phyloP scores from a whole-genome alignment of 108 stramenopile species.

The Cyclotella distinguenda region DNA sequence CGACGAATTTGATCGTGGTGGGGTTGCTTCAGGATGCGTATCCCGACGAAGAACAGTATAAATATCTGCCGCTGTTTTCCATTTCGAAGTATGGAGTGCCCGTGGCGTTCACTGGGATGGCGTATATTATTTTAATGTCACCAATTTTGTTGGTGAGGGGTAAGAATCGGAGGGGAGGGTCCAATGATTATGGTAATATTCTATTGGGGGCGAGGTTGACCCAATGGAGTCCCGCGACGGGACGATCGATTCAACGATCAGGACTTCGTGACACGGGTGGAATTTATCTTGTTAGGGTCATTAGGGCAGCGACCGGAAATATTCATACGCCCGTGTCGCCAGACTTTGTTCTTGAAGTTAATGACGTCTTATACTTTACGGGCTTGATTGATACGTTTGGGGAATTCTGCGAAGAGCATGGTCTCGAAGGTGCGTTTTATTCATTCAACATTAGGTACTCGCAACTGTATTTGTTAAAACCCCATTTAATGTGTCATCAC shows the following conservation, averaged over 20 bases:
- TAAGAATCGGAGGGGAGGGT: too few relatives aligned
- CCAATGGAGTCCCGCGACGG: conserved; percentile 77
- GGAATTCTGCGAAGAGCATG: conserved; percentile 80
- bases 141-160: conserved; percentile 51
- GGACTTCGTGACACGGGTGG: conserved; percentile 81
- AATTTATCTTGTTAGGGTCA: conserved; percentile 80
- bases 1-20: conserved; percentile 83
- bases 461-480: too few relatives aligned
- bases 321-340: conserved; percentile 83
- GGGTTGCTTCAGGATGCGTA: conserved; percentile 61
- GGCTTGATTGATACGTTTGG: conserved; percentile 80
- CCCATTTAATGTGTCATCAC: too few relatives aligned
- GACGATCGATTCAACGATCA: conserved; percentile 69
- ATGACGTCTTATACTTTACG: conserved; percentile 87
- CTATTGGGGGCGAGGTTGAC: conserved; percentile 73
- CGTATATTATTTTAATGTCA: conserved; percentile 58
- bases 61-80: conserved; percentile 68
- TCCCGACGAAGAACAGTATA: conserved; percentile 13
- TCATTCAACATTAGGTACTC: too few relatives aligned
- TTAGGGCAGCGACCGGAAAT: conserved; percentile 79
- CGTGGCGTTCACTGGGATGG: conserved; percentile 54
- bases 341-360: conserved; percentile 82
- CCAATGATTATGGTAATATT: conserved; percentile 54
- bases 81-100: conserved; percentile 69
- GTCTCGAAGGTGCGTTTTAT: too few relatives aligned